These are phyloP conservation scores for Macrophomina tecta DNA, from an alignment of 2,329 filamentous ascomycete species.

Conservation along the genomic window DNA sequence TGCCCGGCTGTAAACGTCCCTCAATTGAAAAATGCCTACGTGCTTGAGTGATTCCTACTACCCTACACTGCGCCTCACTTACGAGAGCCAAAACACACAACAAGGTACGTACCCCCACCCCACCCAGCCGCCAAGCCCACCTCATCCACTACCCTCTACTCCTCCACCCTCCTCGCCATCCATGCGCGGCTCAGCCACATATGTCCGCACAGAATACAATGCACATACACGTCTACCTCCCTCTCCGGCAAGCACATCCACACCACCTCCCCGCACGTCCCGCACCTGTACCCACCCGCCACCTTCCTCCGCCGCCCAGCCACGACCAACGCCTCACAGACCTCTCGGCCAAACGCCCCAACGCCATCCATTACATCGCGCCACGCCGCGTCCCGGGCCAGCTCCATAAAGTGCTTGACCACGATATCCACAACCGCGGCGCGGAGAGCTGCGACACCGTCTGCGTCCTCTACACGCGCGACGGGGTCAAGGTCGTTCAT, in stretches of 20 bases:
- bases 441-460: background rate
- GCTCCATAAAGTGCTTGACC: background rate
- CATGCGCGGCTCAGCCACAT: constrained; percentile 8
- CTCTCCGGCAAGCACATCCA: constrained; percentile 8
- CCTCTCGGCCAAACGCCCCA: background rate
- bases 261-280: constrained; percentile 2
- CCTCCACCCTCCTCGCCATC: background rate
- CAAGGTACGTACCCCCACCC: too few relatives aligned
- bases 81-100: too few relatives aligned
- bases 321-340: background rate
- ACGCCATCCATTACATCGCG: background rate
- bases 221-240: constrained; percentile 2
- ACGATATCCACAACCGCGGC: background rate
- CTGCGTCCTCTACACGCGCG: too few relatives aligned
- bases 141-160: background rate
- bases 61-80: too few relatives aligned
- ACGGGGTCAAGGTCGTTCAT: too few relatives aligned
- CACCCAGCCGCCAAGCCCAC: too few relatives aligned
- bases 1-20: too few relatives aligned
- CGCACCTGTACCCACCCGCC: background rate
- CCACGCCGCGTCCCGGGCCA: background rate
- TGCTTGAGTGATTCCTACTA: too few relatives aligned
- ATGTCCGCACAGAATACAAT: constrained; percentile 7
- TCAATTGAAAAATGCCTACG: too few relatives aligned
- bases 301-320: background rate